Base-by-base conservation (phyloP, 768 basidiomycete species). In the Podaxis sp. region DNA sequence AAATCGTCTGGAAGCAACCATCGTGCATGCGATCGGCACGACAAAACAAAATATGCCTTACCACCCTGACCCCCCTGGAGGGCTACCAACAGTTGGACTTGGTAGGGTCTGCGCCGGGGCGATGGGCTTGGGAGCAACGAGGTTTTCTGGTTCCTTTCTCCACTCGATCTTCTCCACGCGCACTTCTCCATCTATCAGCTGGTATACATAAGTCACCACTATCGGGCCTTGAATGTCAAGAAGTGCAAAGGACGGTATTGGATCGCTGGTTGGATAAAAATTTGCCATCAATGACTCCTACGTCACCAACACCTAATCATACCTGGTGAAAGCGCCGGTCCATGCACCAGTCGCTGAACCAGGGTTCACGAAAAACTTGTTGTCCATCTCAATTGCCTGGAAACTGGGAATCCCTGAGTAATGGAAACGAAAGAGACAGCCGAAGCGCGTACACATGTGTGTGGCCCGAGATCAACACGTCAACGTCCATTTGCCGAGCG, bases 191-290 rank as follows among this genome's bases (percentile, higher is more conserved):
- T 95, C 93, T 48, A 96, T 89, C 32, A 96, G 84, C 69, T 95
- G 93, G 72, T 96, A 98, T 2, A 98, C 95, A 68, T 97, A 98
- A 2, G 96, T 98, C 27, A 97, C 95, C 36, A 99, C 91, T 7
- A 96, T 93, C 2, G 93, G 86, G 4, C 97, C 97, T 75, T 99
- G 97, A 37, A 99, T 89, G 71, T 98, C 97, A 90, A 99, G 93
- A 48, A 98, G 76, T 0, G 97, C 97, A 69, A 99, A 99, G 2
- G 93, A 95, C 0, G 97, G 96, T 1, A 84, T 93, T 2, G 90
- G 87, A 28, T 93, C 93, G 3, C 93, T 95, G 67, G 67, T 5
- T 18, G 35, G n/a, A 63, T 50, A 64, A 60, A 21, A 35, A 61
- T 23, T 57, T 47, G 9, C n/a, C 42, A 44, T 21, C 28, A 27